A percentile compares a stretch with the other conserved stretches of the same genome.
phyloP scores from a whole-genome alignment of 352 stramenopile genomes.

The Phytophthora capsici region DNA sequence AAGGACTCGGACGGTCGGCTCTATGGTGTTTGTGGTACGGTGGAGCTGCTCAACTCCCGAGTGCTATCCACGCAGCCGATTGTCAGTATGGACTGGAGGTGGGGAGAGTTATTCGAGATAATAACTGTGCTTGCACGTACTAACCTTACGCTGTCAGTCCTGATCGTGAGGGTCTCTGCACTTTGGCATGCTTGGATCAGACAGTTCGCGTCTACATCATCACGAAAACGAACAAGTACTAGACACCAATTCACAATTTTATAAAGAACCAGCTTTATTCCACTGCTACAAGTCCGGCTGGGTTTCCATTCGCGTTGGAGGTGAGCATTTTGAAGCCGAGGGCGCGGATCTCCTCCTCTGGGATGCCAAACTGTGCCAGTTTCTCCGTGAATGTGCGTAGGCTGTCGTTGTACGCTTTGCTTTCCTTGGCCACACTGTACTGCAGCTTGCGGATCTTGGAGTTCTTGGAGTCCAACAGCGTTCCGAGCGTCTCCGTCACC shows the following conservation, averaged over 20 bases:
- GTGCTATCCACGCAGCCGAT: conserved; percentile 97
- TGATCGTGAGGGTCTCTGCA: conserved; percentile 94
- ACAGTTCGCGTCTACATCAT: conserved; percentile 96
- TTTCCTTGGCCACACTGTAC: conserved; percentile 73
- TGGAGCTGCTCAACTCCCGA: conserved; percentile 96
- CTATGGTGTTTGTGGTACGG: conserved; percentile 89
- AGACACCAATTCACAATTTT: conserved; percentile 21
- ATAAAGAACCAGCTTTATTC: conserved; percentile 39
- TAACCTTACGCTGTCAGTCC: conserved; percentile 38
- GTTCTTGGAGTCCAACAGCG: conserved; percentile 70
- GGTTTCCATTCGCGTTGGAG: conserved; percentile 65
- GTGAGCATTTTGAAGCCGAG: conserved; percentile 68
- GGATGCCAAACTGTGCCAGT: conserved; percentile 67
- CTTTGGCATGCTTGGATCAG: conserved; percentile 94
- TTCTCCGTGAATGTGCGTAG: conserved; percentile 79
- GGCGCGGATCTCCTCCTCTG: conserved; percentile 73
- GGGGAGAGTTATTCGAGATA: background rate
- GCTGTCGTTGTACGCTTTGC: conserved; percentile 83
- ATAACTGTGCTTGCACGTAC: background rate
- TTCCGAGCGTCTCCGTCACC: conserved; percentile 75
- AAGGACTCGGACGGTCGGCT: conserved; percentile 88
- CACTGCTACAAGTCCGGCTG: conserved; percentile 74
- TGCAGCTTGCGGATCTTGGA: conserved; percentile 61
- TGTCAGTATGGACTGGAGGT: conserved; percentile 96
- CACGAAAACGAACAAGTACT: conserved; percentile 96